These are phyloP conservation scores for Exophiala sp. DNA, from an alignment of 2,329 filamentous ascomycete species.

Conservation along the genomic window DNA sequence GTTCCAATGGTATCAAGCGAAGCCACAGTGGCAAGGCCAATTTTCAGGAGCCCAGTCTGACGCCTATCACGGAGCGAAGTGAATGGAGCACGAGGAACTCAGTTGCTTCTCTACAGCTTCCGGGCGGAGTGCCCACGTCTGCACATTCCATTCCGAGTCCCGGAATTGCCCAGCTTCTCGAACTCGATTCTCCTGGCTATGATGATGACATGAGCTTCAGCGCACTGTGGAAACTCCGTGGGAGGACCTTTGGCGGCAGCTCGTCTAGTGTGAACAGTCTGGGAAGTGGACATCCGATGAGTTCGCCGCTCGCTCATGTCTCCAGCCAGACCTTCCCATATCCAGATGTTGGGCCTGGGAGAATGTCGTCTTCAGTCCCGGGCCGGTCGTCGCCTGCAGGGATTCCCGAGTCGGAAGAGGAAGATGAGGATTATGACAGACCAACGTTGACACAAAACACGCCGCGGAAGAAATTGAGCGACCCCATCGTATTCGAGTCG, in stretches of 20 bases:
- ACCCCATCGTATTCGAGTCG: slow-evolving; percentile 17
- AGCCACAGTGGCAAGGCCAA: slow-evolving; percentile 67
- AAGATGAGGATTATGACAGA: slow-evolving; percentile 24
- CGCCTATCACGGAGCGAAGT: slow-evolving; percentile 90
- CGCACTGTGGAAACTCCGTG: slow-evolving; percentile 65
- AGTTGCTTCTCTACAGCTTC: slow-evolving; percentile 65
- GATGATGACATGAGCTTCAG: slow-evolving; percentile 69
- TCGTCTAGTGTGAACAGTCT: slow-evolving; percentile 62
- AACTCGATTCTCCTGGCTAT: slow-evolving; percentile 45
- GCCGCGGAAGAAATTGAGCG: slow-evolving; percentile 21
- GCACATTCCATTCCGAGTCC: slow-evolving; percentile 58
- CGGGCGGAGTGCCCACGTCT: slow-evolving; percentile 40
- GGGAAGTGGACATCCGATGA: slow-evolving; percentile 31
- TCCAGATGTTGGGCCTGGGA: slow-evolving; percentile 8
- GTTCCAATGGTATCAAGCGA: slow-evolving; percentile 55
- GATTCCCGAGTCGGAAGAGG: slow-evolving; percentile 30
- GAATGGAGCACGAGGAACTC: slow-evolving; percentile 96
- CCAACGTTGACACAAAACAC: slow-evolving; percentile 30
- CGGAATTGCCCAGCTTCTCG: slow-evolving; percentile 69
- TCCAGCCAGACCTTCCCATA: slow-evolving; percentile 30
- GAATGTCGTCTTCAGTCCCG: slow-evolving; percentile 18
- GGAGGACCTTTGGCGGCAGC: slow-evolving; percentile 73
- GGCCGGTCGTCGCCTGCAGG: slow-evolving; percentile 22
- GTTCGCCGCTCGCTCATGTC: slow-evolving; percentile 36
- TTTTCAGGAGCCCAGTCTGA: slow-evolving; percentile 82